phyloP scores from a whole-genome alignment of 192 early-diverging fungal genomes.

The Coemansia sp. region DNA sequence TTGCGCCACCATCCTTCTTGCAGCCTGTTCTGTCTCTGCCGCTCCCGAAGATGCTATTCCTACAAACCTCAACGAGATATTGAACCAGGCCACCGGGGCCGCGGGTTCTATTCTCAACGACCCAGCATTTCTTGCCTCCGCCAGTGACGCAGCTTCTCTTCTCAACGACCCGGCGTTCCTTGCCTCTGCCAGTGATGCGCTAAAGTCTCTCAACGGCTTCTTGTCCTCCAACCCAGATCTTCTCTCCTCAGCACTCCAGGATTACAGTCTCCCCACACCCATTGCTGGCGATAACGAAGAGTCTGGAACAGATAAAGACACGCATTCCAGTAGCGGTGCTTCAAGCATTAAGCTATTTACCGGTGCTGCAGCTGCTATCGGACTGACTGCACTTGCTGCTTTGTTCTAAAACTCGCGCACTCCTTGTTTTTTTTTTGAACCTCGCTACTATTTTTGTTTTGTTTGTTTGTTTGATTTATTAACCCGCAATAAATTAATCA shows the following conservation, averaged over 20 bases:
- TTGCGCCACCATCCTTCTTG: too few relatives aligned
- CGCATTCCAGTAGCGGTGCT: background rate
- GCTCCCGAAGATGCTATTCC: too few relatives aligned
- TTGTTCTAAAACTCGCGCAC: background rate
- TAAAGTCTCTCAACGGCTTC: constrained; percentile 7
- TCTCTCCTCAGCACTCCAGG: constrained; percentile 2
- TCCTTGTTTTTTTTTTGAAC: background rate
- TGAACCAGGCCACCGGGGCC: constrained; percentile 1
- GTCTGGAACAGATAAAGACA: background rate
- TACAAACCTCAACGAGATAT: background rate
- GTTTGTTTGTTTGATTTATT: background rate
- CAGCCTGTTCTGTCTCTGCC: too few relatives aligned
- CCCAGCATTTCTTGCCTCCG: constrained; percentile 17
- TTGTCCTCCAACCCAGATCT: constrained; percentile 9
- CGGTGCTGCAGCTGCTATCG: background rate
- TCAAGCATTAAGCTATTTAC: background rate
- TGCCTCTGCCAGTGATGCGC: constrained; percentile 13
- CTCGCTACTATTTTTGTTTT: background rate
- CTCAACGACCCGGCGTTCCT: constrained; percentile 14
- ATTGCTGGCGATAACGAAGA: background rate
- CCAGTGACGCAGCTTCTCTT: constrained; percentile 3
- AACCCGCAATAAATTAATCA: too few relatives aligned
- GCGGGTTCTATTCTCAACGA: constrained; percentile 4
- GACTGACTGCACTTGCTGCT: background rate
- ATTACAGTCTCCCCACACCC: background rate